These are phyloP conservation scores for Petunia secreta DNA, from an alignment of 257 asterid genomes.

Conservation along the genomic window DNA sequence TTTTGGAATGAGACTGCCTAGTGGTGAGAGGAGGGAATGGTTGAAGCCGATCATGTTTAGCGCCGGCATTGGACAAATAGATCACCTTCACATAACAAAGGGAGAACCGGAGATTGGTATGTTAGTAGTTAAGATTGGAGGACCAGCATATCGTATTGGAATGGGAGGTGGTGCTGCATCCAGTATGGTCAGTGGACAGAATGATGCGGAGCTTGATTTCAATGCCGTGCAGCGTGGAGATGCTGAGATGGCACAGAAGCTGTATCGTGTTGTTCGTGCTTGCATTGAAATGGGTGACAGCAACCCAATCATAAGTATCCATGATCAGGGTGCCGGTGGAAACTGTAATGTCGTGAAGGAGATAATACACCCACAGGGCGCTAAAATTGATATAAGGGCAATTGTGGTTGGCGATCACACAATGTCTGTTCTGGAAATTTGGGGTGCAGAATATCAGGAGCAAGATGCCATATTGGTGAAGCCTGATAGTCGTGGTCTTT, in stretches of 20 bases:
- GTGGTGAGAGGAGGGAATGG: conserved; percentile 94
- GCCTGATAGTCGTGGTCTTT: conserved; percentile 66
- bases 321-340: conserved; percentile 95
- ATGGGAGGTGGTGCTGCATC: conserved; percentile 99
- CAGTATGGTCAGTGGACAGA: conserved; percentile 99
- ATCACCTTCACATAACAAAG: conserved; percentile 72
- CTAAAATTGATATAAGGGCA: conserved; percentile 85
- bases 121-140: conserved; percentile 96
- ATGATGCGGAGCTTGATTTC: conserved; percentile 88
- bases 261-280: conserved; percentile 88
- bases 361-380: conserved; percentile 83
- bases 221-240: conserved; percentile 87
- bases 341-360: conserved; percentile 77
- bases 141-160: conserved; percentile 95
- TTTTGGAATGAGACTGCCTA: conserved; percentile 90
- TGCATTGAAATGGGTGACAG: conserved; percentile 89
- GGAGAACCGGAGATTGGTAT: conserved; percentile 93
- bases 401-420: conserved; percentile 90
- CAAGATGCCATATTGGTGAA: conserved; percentile 96
- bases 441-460: conserved; percentile 99
- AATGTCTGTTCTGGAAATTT: conserved; percentile 89
- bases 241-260: conserved; percentile 96
- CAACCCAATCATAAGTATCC: conserved; percentile 87
- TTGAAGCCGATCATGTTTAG: conserved; percentile 97
- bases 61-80: conserved; percentile 93